A percentile compares a stretch with the other conserved stretches of the same genome.
Conservation (phyloP, 352 stramenopile species). For the Phytophthora europaea region DNA sequence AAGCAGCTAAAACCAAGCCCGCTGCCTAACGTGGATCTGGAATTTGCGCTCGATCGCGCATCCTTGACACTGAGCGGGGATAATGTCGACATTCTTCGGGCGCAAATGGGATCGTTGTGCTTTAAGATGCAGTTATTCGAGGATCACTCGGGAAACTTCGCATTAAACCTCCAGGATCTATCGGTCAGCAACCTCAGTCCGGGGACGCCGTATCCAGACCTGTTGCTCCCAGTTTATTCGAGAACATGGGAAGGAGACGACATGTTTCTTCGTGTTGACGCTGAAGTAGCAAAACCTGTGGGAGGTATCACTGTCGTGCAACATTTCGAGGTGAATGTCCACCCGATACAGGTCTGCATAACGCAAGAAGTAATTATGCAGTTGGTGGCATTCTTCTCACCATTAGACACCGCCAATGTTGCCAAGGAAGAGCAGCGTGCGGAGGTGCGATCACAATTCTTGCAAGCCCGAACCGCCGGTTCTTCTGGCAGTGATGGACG, state of each 20-base stretch:
- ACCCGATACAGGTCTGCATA: constrained; percentile 87
- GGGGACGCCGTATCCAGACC: constrained; percentile 75
- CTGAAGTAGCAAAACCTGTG: constrained; percentile 75
- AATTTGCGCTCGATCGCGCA: constrained; percentile 64
- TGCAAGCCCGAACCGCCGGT: constrained; percentile 40
- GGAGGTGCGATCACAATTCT: constrained; percentile 74
- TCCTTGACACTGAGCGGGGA: constrained; percentile 70
- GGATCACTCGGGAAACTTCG: constrained; percentile 72
- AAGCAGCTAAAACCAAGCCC: constrained; percentile 48
- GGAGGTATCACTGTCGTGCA: constrained; percentile 71
- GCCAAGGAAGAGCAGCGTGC: constrained; percentile 63
- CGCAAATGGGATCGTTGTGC: constrained; percentile 50
- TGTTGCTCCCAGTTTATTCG: constrained; percentile 59
- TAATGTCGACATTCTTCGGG: constrained; percentile 71
- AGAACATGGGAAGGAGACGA: constrained; percentile 68
- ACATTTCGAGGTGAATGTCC: constrained; percentile 89
- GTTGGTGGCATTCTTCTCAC: constrained; percentile 67
- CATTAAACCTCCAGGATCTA: constrained; percentile 67
- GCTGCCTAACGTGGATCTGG: constrained; percentile 70
- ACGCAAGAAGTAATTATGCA: constrained; percentile 85
- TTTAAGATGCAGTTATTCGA: constrained; percentile 81
- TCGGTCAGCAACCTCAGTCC: constrained; percentile 75
- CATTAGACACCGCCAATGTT: constrained; percentile 30
- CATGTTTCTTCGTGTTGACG: constrained; percentile 79
- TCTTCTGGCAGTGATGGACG: constrained; percentile 42